These are phyloP conservation scores for Phytophthora capsici DNA, from an alignment of 352 stramenopile genomes.

Conservation along the genomic window DNA sequence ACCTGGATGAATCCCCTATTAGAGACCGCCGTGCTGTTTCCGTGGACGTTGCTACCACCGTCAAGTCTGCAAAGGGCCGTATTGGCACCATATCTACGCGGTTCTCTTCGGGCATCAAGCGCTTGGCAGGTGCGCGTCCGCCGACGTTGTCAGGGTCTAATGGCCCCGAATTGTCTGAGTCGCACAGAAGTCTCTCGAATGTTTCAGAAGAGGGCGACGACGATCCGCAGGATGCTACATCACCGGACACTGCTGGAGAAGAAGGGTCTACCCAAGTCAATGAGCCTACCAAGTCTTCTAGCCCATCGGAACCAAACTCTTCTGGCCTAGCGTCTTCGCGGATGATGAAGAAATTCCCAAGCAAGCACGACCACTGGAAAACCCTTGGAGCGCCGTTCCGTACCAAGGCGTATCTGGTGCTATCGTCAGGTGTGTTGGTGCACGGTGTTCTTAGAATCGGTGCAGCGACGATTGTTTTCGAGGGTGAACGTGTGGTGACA, in stretches of 20 bases:
- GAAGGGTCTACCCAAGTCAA: constrained; percentile 17
- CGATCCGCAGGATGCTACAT: constrained; percentile 23
- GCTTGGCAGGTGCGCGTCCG: constrained; percentile 44
- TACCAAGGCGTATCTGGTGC: constrained; percentile 82
- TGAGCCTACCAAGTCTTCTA: constrained; percentile 26
- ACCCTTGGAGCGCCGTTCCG: constrained; percentile 63
- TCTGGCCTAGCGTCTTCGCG: constrained; percentile 23
- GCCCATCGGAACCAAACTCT: constrained; percentile 24
- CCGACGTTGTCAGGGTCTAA: constrained; percentile 29
- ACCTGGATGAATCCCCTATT: constrained; percentile 15
- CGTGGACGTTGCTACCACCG: constrained; percentile 59
- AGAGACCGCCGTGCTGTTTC: constrained; percentile 43
- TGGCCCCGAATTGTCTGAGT: constrained; percentile 16
- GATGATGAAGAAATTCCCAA: constrained; percentile 45
- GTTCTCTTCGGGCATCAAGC: constrained; percentile 73
- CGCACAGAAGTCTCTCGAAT: constrained; percentile 34
- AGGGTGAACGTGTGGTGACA: constrained; percentile 78
- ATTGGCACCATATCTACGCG: constrained; percentile 79
- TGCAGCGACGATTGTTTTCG: constrained; percentile 77
- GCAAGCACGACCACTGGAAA: constrained; percentile 74
- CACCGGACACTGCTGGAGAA: constrained; percentile 25
- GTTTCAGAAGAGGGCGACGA: constrained; percentile 36
- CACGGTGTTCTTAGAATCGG: constrained; percentile 80
- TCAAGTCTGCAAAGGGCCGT: constrained; percentile 67
- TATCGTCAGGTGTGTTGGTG: constrained; percentile 76